Conservation (phyloP, 768 basidiomycete genomes). For the Termitomyces sp. region DNA sequence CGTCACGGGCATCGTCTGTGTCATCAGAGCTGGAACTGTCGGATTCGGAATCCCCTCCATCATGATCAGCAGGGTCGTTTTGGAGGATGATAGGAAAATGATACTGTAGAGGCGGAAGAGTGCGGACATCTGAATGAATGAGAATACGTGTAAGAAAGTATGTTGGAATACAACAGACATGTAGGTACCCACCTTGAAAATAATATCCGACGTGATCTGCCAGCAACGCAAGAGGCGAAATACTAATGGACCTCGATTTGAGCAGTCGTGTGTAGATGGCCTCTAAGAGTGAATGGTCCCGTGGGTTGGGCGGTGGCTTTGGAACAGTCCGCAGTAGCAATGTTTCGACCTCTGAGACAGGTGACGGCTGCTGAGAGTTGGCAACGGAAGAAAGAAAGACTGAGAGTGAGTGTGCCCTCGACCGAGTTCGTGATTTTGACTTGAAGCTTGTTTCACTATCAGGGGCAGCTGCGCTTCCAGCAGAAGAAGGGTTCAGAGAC, state of each 20-base stretch:
- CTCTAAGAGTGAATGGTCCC: slow-evolving; percentile 63
- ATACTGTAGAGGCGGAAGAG: slow-evolving; percentile 57
- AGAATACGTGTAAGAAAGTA: not conserved
- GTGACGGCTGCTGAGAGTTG: not conserved
- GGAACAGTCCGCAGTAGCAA: slow-evolving; percentile 31
- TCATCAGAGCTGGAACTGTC: slow-evolving; percentile 23
- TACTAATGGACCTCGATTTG: slow-evolving; percentile 61
- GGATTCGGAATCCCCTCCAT: slow-evolving; percentile 9
- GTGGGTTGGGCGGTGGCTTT: slow-evolving; percentile 47
- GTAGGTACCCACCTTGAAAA: slow-evolving; percentile 46
- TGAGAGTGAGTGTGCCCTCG: slow-evolving; percentile 14
- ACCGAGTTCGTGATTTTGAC: slow-evolving; percentile 1
- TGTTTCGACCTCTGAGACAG: not conserved
- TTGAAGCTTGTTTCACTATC: not conserved
- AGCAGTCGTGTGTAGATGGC: slow-evolving; percentile 67
- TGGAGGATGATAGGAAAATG: slow-evolving; percentile 45
- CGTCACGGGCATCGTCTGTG: slow-evolving; percentile 30
- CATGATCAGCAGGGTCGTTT: not conserved
- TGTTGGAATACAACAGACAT: not conserved
- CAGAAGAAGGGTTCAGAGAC: slow-evolving; percentile 21
- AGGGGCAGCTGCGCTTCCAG: slow-evolving; percentile 8
- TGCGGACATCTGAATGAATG: slow-evolving; percentile 47
- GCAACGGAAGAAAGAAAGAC: slow-evolving; percentile 6
- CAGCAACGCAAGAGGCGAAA: slow-evolving; percentile 56
- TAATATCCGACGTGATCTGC: slow-evolving; percentile 51